Evolutionary conservation across 768 basidiomycete genomes (phyloP).

Genomic region (Boletus pseudopeckii): DNA sequence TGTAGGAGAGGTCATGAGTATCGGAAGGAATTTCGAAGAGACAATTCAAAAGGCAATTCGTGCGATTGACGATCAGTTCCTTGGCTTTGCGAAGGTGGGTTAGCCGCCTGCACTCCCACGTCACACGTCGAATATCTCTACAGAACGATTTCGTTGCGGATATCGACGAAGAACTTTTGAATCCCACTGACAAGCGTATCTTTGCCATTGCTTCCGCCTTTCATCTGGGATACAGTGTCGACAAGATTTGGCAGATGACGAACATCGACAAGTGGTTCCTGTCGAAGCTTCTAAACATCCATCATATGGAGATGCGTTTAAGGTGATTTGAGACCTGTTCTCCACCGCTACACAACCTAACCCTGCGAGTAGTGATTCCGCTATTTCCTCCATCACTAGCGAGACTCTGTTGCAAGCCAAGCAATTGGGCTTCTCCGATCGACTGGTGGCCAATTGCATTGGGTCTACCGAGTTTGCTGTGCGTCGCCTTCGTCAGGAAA

Average conservation of each 20-base stretch:
- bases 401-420: constrained; percentile 77
- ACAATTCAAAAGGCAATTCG: constrained; percentile 98
- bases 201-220: constrained; percentile 96
- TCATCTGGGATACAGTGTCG: constrained; percentile 87
- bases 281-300: constrained; percentile 80
- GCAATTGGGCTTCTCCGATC: constrained; percentile 94
- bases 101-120: background rate
- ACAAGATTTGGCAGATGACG: constrained; percentile 97
- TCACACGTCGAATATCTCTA: background rate
- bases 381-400: constrained; percentile 58
- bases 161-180: constrained; percentile 88
- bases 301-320: constrained; percentile 72
- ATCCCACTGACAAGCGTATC: constrained; percentile 95
- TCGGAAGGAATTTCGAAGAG: constrained; percentile 97
- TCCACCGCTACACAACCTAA: background rate
- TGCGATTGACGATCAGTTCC: constrained; percentile 92
- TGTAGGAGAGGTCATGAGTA: constrained; percentile 99
- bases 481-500: constrained; percentile 83
- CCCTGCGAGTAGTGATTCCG: constrained; percentile 47
- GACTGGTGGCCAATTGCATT: constrained; percentile 79
- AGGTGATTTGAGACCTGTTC: constrained; percentile 43
- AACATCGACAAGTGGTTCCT: constrained; percentile 99
- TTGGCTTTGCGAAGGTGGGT: constrained; percentile 81
- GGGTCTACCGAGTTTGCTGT: constrained; percentile 92
- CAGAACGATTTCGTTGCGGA: constrained; percentile 87